phyloP scores from a whole-genome alignment of 2,329 filamentous ascomycete species.

The Furcasterigmium sp. region DNA sequence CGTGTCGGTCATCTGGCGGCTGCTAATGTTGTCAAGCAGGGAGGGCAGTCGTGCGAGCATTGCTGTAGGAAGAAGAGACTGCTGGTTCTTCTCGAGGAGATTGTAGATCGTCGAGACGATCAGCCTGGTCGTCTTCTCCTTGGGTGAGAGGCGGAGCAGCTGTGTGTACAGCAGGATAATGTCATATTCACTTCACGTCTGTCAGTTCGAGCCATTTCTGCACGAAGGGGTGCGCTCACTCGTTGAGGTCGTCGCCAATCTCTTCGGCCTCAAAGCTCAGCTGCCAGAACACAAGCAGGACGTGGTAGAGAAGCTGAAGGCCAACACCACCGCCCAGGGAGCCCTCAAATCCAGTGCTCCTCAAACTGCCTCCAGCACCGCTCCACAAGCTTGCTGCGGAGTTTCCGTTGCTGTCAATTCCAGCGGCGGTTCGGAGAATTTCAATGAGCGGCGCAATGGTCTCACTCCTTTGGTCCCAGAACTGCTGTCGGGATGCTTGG shows the following conservation, averaged over 20 bases:
- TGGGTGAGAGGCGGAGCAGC: constrained; percentile 84
- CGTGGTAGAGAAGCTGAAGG: constrained; percentile 88
- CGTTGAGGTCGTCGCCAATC: constrained; percentile 71
- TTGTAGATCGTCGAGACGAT: constrained; percentile 87
- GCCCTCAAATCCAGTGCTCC: constrained; percentile 58
- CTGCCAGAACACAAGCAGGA: constrained; percentile 92
- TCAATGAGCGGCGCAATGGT: constrained; percentile 77
- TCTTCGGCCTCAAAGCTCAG: constrained; percentile 85
- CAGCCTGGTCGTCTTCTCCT: constrained; percentile 94
- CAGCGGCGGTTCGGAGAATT: constrained; percentile 74
- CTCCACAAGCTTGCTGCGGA: constrained; percentile 59
- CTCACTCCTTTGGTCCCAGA: constrained; percentile 87
- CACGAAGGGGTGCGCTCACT: constrained; percentile 49
- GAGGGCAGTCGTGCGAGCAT: constrained; percentile 76
- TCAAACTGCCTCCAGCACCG: constrained; percentile 38
- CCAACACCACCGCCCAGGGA: constrained; percentile 76
- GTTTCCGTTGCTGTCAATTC: constrained; percentile 61
- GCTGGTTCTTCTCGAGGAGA: constrained; percentile 64
- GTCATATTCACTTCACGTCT: constrained; percentile 72
- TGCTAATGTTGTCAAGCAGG: constrained; percentile 57
- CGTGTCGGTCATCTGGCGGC: constrained; percentile 58
- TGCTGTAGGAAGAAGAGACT: constrained; percentile 75
- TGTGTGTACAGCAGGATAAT: constrained; percentile 89
- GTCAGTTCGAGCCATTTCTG: neutral
- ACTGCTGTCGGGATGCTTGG: constrained; percentile 67